These are phyloP conservation scores for Heracleum sosnowskyi DNA, from an alignment of 129 eudicot species.

Conservation along the genomic window DNA sequence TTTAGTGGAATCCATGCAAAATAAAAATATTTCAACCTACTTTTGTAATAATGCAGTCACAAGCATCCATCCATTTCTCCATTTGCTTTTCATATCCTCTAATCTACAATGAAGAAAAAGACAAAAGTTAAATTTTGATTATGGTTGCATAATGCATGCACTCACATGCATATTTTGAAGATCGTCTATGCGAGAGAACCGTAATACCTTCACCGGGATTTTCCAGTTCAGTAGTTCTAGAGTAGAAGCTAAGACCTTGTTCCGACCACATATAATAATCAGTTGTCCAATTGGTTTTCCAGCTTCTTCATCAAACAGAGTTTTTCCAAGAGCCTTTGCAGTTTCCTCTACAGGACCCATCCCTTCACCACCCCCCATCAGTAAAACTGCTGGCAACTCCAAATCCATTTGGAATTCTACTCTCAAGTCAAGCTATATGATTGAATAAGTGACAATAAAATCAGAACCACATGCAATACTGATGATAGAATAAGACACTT, in stretches of 20 bases:
- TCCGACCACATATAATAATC: slow-evolving; percentile 84
- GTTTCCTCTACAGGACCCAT: slow-evolving; percentile 98
- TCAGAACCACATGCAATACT: neutral
- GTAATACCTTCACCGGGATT: slow-evolving; percentile 74
- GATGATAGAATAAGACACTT: neutral
- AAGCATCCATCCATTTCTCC: slow-evolving; percentile 98
- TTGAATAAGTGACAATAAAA: neutral
- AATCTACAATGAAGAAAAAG: slow-evolving; percentile 33
- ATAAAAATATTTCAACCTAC: slow-evolving; percentile 23
- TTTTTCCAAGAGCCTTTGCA: slow-evolving; percentile 74
- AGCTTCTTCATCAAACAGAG: slow-evolving; percentile 48
- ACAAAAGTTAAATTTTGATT: neutral
- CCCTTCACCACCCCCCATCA: slow-evolving; percentile 99
- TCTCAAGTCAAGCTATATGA: slow-evolving; percentile 57
- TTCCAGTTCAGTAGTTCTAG: slow-evolving; percentile 71
- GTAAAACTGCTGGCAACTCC: slow-evolving; percentile 67
- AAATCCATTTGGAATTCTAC: slow-evolving; percentile 74
- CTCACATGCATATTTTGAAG: neutral
- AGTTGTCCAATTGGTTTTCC: slow-evolving; percentile 72
- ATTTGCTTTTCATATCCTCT: slow-evolving; percentile 89
- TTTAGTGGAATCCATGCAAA: slow-evolving; percentile 3
- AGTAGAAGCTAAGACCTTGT: slow-evolving; percentile 52
- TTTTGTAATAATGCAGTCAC: slow-evolving; percentile 94
- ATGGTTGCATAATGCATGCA: neutral
- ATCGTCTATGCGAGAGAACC: neutral